phyloP scores from a whole-genome alignment of 139 green algal species.

The Picochlorum costavermella region DNA sequence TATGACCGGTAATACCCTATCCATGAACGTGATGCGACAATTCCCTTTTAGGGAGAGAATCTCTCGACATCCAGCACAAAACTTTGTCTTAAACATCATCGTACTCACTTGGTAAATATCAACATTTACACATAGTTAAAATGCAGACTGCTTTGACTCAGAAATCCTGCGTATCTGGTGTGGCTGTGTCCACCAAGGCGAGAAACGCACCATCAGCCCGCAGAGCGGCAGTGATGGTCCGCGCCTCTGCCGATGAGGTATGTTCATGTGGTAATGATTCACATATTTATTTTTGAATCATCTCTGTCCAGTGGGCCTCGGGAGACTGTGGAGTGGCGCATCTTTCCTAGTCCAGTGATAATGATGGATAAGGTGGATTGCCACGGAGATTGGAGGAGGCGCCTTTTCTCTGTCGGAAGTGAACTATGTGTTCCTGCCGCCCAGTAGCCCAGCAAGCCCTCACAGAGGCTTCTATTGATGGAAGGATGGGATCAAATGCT shows the following conservation, averaged over 20 bases:
- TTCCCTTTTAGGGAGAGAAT: no score
- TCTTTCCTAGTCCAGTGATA: slow-evolving; percentile 10
- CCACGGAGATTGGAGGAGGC: neutral
- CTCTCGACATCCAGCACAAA: no score
- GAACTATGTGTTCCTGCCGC: neutral
- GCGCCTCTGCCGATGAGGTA: slow-evolving; percentile 44
- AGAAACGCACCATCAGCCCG: slow-evolving; percentile 11
- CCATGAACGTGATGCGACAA: no score
- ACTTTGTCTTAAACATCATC: neutral
- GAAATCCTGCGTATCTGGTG: slow-evolving; percentile 26
- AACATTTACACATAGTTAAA: neutral
- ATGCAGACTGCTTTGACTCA: slow-evolving; percentile 29
- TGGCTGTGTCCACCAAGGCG: slow-evolving; percentile 14
- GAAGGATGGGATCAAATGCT: neutral
- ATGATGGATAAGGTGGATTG: neutral
- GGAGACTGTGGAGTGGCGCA: no score
- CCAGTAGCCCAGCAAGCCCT: neutral
- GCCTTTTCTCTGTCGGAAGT: neutral
- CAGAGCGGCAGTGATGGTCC: slow-evolving; percentile 43
- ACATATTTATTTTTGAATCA: neutral
- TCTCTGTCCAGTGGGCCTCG: no score
- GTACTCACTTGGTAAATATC: no score
- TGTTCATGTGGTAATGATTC: neutral
- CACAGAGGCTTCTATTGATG: neutral
- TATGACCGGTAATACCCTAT: no score